Base-by-base conservation (phyloP, 768 basidiomycete species). In the Trametes meyenii region DNA sequence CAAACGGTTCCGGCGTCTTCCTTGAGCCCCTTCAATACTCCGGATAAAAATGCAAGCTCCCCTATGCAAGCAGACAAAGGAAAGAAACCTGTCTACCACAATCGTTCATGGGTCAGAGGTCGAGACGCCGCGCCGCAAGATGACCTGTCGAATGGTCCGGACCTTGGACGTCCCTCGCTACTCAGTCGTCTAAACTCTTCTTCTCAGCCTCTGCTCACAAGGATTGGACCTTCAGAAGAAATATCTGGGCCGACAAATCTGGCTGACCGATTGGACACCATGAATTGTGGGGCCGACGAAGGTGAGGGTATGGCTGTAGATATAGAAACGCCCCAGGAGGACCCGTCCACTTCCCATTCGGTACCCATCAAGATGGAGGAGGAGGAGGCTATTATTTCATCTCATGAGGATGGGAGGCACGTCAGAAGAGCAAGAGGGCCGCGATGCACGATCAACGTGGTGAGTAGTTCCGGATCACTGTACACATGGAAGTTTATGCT, bases 401-500 rank as follows among this genome's bases (percentile, higher is more conserved):
- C 55, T 0, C 61, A 50, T 14, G 54, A 43, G 3, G 40, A 5
- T 19, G 33, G 5, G 8, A 29, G 45, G 12, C 45, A 6, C 16
- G 23, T 43, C 5, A 43, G 50, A 19, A 53, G 33, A 45, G 42
- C 55, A 19, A 19, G 56, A 43, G 52, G 61, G 14, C 46, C 44
- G 24, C 61, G 61, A 23, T 57, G 56, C 21, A 62, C 61, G 0
- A 62, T 62, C 38, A 26, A 62, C 38, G 61, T 62, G 45, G 61
- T 62, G 36, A 53, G 61, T 62, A 7, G 13, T 26, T 2, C 23
- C 6, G 7, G 2, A 43, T 14, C 7, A 23, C 12, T 2, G 13
- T 17, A 4, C 17, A 33, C 14, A 14, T 26, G 44, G 12, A 40
- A 19, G 17, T 5, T 51, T n/a, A 42, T 1, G 5, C 45, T 17